Percentiles rank a stretch among this genome's conserved stretches.
Evolutionary conservation across 2,329 filamentous ascomycete genomes (phyloP).

Genomic region (Chlorencoelia australis): DNA sequence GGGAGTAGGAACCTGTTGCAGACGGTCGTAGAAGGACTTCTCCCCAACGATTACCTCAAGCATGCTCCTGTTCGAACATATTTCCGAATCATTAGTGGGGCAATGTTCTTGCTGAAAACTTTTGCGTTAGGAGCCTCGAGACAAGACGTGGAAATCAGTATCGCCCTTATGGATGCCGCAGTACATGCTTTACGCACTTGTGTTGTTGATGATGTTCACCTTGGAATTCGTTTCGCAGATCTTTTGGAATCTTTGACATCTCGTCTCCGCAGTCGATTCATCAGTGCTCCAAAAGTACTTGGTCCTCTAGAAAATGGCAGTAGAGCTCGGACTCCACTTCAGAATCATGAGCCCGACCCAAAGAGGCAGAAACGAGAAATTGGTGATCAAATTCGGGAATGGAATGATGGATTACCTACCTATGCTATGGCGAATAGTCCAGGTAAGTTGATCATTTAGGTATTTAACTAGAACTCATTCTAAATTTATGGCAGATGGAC

Average conservation of each 20-base stretch:
- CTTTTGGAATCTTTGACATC: constrained; percentile 71
- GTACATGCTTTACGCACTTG: constrained; percentile 66
- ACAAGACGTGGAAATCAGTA: constrained; percentile 65
- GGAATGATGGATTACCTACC: constrained; percentile 22
- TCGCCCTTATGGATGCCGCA: constrained; percentile 64
- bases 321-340: constrained; percentile 21
- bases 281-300: constrained; percentile 45
- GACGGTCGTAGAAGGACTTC: constrained; percentile 66
- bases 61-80: constrained; percentile 78
- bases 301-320: constrained; percentile 21
- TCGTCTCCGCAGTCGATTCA: constrained; percentile 64
- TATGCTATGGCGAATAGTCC: constrained; percentile 16
- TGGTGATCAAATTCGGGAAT: constrained; percentile 20
- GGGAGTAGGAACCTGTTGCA: constrained; percentile 67
- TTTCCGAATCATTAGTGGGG: constrained; percentile 76
- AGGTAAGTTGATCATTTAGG: constrained; percentile 12
- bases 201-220: constrained; percentile 75
- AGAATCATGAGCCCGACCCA: constrained; percentile 24
- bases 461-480: constrained; percentile 3
- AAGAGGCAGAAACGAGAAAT: constrained; percentile 21
- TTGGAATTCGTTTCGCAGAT: constrained; percentile 76
- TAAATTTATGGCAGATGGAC: constrained; percentile 14
- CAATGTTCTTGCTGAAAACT: constrained; percentile 77
- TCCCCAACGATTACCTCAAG: constrained; percentile 66
- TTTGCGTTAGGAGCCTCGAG: constrained; percentile 74